phyloP scores from a whole-genome alignment of 345 rosid species.

The Pistacia vera region DNA sequence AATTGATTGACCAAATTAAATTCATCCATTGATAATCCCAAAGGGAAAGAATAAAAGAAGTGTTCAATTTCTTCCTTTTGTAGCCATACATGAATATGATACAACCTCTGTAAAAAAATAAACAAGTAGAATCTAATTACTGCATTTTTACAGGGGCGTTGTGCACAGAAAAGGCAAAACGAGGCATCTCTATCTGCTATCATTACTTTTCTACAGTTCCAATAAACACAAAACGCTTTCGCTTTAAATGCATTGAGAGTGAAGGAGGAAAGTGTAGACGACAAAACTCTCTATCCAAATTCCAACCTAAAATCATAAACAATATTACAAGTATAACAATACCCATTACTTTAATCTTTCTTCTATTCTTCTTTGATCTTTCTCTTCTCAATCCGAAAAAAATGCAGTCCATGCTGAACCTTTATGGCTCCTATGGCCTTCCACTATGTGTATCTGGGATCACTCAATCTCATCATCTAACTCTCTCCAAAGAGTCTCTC shows the following conservation, averaged over 20 bases:
- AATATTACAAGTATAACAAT: background rate
- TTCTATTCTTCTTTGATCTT: background rate
- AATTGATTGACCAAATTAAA: no score
- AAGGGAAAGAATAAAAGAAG: background rate
- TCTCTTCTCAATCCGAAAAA: background rate
- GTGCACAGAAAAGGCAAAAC: background rate
- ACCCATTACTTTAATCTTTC: background rate
- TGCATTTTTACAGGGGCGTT: background rate
- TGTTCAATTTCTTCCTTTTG: background rate
- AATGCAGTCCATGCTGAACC: conserved; percentile 50
- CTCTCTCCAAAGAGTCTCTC: conserved; percentile 42
- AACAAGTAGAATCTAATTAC: conserved; percentile 1
- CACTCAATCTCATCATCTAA: conserved; percentile 26
- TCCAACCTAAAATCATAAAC: background rate
- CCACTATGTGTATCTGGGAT: conserved; percentile 54
- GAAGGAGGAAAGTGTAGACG: background rate
- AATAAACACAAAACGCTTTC: background rate
- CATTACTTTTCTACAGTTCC: background rate
- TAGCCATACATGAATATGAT: no score
- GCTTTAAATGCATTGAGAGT: background rate
- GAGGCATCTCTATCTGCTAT: background rate
- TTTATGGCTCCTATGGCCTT: conserved; percentile 50
- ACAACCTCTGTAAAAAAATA: background rate
- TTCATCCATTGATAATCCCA: no score
- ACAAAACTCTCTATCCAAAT: background rate